Evolutionary conservation across 495 filamentous ascomycete species (phyloP), one percentile per base, ranked within the genome.

Genomic region (Lentithecium fluviatile): DNA sequence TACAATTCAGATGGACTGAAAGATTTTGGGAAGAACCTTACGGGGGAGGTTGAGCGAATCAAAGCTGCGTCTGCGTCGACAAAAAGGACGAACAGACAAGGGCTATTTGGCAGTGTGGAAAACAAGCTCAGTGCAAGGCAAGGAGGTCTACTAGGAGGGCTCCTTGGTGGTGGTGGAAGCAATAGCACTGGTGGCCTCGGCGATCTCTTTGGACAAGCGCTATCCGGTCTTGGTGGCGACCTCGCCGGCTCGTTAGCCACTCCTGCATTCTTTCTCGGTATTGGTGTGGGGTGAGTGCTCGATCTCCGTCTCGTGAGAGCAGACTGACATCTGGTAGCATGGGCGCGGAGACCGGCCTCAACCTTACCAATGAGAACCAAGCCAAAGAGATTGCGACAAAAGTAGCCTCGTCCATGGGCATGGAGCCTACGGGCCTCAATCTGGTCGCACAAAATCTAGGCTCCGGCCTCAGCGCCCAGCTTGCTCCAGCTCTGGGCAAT

Each of bases 211-310:
- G 34, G 45, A 37, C 19, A 46, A 26, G 56, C n/a, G n/a, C n/a
- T n/a, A n/a, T n/a, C n/a, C n/a, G n/a, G 46, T 3, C 23, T 60
- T 45, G 13, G 32, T 8, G n/a, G n/a, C n/a, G n/a, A n/a, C n/a
- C n/a, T 60, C 45, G 56, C 47, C 11, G 48, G 25, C n/a, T 45
- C 47, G 17, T 4, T 60, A 20, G 48, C 47, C 2, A 52, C 48
- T 12, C 56, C 56, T 12, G 56, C 56, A 20, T 46, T 52, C 23
- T 60, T 60, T 24, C 48, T 60, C n/a, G 56, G 56, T 15, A 60
- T 60, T 17, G 56, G 56, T 2, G 12, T 60, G 45, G 56, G 56
- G 56, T 60, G 20, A 8, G 56, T 29, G n/a, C 8, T 36, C 49
- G 15, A 6, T 38, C 6, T 34, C 20, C 6, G 13, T 29, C 2